Evolutionary conservation across 73 alveolate species (phyloP), one percentile per base, ranked within the genome.

Genomic region (Urostyla sp.): DNA sequence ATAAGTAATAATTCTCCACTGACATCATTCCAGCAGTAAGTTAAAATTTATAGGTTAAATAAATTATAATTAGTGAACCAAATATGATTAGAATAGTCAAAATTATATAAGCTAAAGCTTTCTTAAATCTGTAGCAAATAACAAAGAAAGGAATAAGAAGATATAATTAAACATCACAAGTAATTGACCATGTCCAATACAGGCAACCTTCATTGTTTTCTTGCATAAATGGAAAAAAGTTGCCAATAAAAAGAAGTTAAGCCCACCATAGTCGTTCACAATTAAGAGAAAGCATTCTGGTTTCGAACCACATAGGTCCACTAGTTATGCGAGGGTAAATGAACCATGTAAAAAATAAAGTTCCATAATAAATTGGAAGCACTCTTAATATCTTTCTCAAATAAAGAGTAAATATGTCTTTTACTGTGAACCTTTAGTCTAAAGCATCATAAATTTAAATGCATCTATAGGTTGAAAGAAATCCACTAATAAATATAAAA

Each of bases 221-320:
- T 45, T 35, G 10, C 28, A 54, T 45, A 36, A 28, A 44, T 0
- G 88, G 80, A 6, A 58, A 55, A 34, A 59, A 32, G 55, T 77
- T 77, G 21, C 77, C 67, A 16, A 77, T 59, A 36, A 77, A 77
- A 26, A 77, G 28, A 1, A 77, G 48, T 2, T 55, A 7, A 35
- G 60, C 60, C 88, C 88, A 77, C 88, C 88, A 77, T 57, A 37
- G 60, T 0, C 50, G 16, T 2, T 59, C 80, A 43, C 88, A 77
- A 27, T 57, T 44, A 2, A 37, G n/a, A 20, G 26, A 77, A 15
- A 77, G 40, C 1, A 32, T 20, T 16, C 32, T n/a, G 44, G 24
- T 24, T 2, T 27, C 45, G 34, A 7, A 23, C 72, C 88, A 59
- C 16, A 37, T 46, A n/a, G 88, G 79, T 28, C 80, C 18, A 11